phyloP scores from a whole-genome alignment of 805 yeast species.

The Myxozyma lipomycoides region DNA sequence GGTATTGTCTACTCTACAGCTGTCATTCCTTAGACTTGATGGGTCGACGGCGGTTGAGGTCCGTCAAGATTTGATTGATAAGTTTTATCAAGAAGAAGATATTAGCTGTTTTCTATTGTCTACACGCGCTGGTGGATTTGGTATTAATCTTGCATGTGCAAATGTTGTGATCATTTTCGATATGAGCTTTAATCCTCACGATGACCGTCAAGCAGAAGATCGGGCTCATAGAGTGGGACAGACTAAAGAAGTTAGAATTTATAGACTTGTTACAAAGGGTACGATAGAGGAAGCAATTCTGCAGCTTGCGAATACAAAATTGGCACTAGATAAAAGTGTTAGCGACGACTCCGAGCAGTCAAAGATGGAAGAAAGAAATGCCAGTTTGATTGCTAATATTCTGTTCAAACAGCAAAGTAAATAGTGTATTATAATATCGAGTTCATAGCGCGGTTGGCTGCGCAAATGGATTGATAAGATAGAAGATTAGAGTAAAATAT shows the following conservation, averaged over 20 bases:
- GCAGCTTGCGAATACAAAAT: constrained; percentile 80
- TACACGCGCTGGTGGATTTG: constrained; percentile 98
- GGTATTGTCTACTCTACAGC: constrained; percentile 58
- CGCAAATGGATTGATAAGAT: too few species aligned
- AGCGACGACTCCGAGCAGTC: constrained; percentile 36
- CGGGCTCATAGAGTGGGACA: constrained; percentile 98
- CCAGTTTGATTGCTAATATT: constrained; percentile 38
- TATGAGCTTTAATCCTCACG: constrained; percentile 95
- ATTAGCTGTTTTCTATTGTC: constrained; percentile 85
- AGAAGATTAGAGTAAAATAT: too few species aligned
- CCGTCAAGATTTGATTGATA: constrained; percentile 87
- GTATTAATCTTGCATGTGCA: constrained; percentile 94
- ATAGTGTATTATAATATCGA: too few species aligned
- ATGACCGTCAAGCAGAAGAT: constrained; percentile 97
- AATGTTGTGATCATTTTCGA: constrained; percentile 88
- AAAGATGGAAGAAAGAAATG: constrained; percentile 39
- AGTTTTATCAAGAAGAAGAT: constrained; percentile 71
- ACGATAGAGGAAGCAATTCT: constrained; percentile 89
- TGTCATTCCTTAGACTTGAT: constrained; percentile 79
- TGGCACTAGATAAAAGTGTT: constrained; percentile 67
- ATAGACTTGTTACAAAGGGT: constrained; percentile 63
- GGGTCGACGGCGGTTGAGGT: constrained; percentile 93
- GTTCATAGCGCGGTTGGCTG: too few species aligned
- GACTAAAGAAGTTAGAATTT: constrained; percentile 73
- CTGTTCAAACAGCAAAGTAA: constrained; percentile 28